Percentiles rank a stretch among this genome's conserved stretches.
phyloP scores from a whole-genome alignment of 2,329 filamentous ascomycete species.

The Trichophaea hybrida region DNA sequence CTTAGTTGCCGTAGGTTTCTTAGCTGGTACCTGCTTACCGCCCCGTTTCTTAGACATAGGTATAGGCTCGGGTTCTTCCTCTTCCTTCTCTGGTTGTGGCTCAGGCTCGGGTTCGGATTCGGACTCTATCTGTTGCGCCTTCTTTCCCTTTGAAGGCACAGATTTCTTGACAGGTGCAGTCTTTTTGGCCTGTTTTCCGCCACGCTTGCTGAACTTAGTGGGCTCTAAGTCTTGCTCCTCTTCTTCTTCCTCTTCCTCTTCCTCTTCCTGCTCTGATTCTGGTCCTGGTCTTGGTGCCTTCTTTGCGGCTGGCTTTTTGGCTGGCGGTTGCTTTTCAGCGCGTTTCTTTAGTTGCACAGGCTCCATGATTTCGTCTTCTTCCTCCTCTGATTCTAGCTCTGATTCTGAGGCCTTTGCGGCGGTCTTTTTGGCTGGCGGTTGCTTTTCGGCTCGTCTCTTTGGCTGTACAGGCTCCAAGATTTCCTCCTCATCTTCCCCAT shows the following conservation, averaged over 20 bases:
- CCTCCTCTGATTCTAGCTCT: constrained; percentile 10
- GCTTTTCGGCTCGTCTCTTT: neutral
- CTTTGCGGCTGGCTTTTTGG: constrained; percentile 16
- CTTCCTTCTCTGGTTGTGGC: neutral
- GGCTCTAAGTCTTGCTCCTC: constrained; percentile 6
- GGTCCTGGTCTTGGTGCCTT: constrained; percentile 16
- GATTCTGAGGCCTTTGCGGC: neutral
- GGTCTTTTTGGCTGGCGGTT: neutral
- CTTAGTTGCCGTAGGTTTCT: neutral
- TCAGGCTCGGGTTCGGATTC: constrained; percentile 7
- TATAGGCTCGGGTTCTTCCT: neutral
- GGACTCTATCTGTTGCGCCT: too few species aligned
- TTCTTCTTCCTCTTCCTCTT: constrained; percentile 15
- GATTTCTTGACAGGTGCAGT: constrained; percentile 6
- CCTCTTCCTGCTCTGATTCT: constrained; percentile 20
- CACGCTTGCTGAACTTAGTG: too few species aligned
- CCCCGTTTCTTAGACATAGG: neutral
- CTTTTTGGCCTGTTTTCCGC: too few species aligned
- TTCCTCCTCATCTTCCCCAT: constrained; percentile 7
- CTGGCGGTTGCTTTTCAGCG: neutral
- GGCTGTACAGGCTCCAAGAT: neutral
- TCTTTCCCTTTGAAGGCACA: neutral
- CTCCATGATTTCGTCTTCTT: constrained; percentile 17
- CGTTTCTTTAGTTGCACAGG: neutral
- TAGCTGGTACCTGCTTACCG: too few species aligned